A percentile compares a stretch with the other conserved stretches of the same genome.
These are phyloP conservation scores for Podospora tetraspora DNA, from an alignment of 495 filamentous ascomycete species.

Conservation along the genomic window DNA sequence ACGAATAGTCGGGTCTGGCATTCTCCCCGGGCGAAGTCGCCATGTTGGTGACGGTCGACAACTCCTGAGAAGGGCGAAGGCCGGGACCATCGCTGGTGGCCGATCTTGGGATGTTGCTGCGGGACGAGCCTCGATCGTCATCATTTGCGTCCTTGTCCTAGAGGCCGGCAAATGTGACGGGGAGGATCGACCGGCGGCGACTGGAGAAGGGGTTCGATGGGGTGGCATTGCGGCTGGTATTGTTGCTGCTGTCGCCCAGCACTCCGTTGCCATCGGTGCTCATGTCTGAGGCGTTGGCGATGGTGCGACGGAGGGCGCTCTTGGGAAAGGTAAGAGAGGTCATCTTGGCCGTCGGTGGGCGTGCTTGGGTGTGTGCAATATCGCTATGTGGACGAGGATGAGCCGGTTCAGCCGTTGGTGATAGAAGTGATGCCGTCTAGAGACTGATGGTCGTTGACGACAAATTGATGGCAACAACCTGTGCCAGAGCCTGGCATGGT, in stretches of 20 bases:
- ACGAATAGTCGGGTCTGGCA: not conserved
- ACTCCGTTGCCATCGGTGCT: not conserved
- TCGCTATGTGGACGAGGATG: not conserved
- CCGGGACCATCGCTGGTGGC: not conserved
- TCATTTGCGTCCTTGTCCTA: conserved; percentile 28
- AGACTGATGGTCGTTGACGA: not conserved
- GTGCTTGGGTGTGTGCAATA: not conserved
- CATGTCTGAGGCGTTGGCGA: conserved; percentile 2
- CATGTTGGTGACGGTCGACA: not conserved
- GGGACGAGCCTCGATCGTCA: not conserved
- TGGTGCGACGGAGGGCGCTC: conserved; percentile 4
- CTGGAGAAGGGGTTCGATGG: not conserved
- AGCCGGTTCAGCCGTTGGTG: not conserved
- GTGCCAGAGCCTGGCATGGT: not conserved
- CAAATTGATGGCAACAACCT: not conserved
- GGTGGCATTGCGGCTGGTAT: not conserved
- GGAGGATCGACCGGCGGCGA: conserved; percentile 23
- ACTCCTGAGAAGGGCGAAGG: not conserved
- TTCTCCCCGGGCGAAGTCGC: not conserved
- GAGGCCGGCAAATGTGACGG: conserved; percentile 26
- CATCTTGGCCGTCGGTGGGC: not conserved
- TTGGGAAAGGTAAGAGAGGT: conserved; percentile 14
- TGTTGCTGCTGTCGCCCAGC: not conserved
- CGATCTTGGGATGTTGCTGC: conserved; percentile 3
- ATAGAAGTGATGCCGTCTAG: not conserved